phyloP scores from a whole-genome alignment of 2,329 filamentous ascomycete species.

The Incumbomyces delicatus region DNA sequence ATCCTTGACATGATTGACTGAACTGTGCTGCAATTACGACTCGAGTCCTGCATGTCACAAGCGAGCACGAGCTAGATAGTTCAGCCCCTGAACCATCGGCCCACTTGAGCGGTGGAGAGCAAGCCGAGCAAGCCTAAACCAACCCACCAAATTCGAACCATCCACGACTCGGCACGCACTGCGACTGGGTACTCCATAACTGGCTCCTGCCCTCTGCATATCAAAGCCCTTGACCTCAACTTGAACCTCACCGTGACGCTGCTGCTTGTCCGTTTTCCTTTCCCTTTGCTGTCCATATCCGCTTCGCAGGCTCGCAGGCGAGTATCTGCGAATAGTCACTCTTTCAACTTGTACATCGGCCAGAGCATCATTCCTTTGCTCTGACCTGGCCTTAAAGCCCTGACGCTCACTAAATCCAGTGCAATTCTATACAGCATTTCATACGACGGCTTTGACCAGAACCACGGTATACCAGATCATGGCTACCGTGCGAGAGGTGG shows the following conservation, averaged over 20 bases:
- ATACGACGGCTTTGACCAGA: background rate
- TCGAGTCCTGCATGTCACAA: background rate
- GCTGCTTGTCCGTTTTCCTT: background rate
- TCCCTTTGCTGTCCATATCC: background rate
- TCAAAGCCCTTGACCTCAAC: background rate
- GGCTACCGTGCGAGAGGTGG: background rate
- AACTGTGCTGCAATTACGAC: background rate
- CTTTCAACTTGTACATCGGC: constrained; percentile 10
- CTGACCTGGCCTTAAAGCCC: background rate
- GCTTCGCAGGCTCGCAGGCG: constrained; percentile 20
- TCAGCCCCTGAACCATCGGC: too few relatives aligned
- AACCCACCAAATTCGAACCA: too few relatives aligned
- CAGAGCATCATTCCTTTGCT: constrained; percentile 19
- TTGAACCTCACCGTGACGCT: background rate
- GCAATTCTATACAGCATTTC: background rate
- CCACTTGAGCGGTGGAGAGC: too few relatives aligned
- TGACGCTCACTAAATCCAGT: constrained; percentile 1
- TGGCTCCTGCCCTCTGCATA: too few relatives aligned
- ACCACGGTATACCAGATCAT: too few relatives aligned
- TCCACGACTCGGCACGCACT: too few relatives aligned
- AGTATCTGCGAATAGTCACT: constrained; percentile 18
- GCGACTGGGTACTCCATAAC: too few relatives aligned
- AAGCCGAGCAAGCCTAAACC: too few relatives aligned
- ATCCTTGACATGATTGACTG: too few relatives aligned
- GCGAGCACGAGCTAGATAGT: too few relatives aligned